These are phyloP conservation scores for Trichoderma virens DNA, from an alignment of 495 filamentous ascomycete genomes.

Conservation along the genomic window DNA sequence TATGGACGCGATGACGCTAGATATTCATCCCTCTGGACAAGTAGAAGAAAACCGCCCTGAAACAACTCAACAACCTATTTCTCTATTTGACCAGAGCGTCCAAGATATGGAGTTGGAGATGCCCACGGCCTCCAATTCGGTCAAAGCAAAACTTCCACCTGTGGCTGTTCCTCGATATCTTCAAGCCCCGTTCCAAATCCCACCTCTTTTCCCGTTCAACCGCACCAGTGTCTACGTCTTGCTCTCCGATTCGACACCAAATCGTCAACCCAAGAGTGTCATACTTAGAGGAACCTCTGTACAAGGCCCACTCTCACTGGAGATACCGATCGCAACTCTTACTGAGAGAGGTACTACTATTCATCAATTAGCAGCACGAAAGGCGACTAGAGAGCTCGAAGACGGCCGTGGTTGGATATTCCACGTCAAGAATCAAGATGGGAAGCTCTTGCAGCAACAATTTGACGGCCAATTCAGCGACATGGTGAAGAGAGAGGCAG, in stretches of 20 bases:
- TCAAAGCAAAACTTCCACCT: constrained; percentile 40
- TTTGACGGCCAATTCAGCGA: constrained; percentile 41
- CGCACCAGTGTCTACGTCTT: constrained; percentile 57
- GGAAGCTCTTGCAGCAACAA: constrained; percentile 39
- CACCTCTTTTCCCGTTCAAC: constrained; percentile 56
- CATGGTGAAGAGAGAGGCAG: constrained; percentile 54
- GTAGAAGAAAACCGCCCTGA: neutral
- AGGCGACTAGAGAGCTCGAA: constrained; percentile 60
- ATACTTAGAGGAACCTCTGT: constrained; percentile 46
- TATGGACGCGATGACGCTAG: constrained; percentile 28
- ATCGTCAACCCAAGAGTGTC: constrained; percentile 45
- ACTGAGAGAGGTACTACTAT: constrained; percentile 46
- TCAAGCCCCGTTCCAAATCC: constrained; percentile 55
- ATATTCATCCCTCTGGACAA: constrained; percentile 13
- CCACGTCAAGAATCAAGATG: constrained; percentile 36
- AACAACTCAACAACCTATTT: constrained; percentile 37
- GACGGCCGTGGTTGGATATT: constrained; percentile 59
- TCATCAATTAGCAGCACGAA: constrained; percentile 62
- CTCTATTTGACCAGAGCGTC: constrained; percentile 49
- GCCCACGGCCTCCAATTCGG: constrained; percentile 19
- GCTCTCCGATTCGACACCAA: constrained; percentile 39
- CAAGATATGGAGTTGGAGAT: constrained; percentile 30
- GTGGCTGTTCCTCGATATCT: constrained; percentile 46
- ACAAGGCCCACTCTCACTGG: constrained; percentile 49
- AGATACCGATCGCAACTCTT: constrained; percentile 51